A percentile compares a stretch with the other conserved stretches of the same genome.
Conservation (phyloP, 2,329 filamentous ascomycete species). For the Botrytis aclada region DNA sequence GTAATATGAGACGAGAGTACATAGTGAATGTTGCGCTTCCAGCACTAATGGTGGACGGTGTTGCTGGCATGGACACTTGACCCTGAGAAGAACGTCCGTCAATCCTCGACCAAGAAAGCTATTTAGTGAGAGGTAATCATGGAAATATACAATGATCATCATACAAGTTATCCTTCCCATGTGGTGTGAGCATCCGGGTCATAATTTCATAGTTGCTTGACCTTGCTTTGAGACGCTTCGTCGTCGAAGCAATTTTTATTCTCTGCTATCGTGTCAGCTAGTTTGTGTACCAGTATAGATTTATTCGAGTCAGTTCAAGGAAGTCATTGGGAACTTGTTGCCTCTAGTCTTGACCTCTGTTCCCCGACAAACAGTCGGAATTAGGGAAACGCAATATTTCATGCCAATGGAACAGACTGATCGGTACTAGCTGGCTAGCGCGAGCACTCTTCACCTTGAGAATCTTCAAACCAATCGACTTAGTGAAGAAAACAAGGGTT, state of each 20-base stretch:
- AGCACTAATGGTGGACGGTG: not conserved
- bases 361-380: not conserved
- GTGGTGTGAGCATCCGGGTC: not conserved
- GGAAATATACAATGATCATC: not conserved
- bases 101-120: not conserved
- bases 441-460: constrained; percentile 4
- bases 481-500: not conserved
- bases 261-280: not conserved
- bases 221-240: not conserved
- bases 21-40: not conserved
- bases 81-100: not conserved
- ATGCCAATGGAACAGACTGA: not conserved
- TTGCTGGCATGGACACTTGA: not conserved
- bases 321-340: not conserved
- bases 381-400: not conserved
- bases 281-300: not conserved
- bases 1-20: not conserved
- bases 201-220: constrained; percentile 4
- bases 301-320: not conserved
- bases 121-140: not conserved
- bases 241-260: not conserved
- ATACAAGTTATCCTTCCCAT: not conserved
- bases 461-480: not conserved
- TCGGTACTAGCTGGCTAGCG: not conserved
- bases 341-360: not conserved